Conservation (phyloP, 768 basidiomycete species). For the Crucibulum laeve region DNA sequence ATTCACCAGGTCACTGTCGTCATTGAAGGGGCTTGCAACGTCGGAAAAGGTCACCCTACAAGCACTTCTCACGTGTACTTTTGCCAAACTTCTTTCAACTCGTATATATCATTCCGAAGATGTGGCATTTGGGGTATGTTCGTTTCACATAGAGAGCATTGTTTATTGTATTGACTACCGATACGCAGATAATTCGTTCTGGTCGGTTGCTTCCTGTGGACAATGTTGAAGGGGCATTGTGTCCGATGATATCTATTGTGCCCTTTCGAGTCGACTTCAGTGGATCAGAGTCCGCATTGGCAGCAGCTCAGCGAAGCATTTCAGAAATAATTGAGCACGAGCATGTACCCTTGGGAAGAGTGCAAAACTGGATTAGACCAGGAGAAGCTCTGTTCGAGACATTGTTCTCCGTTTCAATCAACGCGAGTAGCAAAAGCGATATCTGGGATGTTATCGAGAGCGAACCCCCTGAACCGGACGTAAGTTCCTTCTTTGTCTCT, state of each 20-base stretch:
- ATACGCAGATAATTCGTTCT: constrained; percentile 26
- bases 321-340: constrained; percentile 25
- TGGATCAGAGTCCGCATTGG: constrained; percentile 10
- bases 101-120: constrained; percentile 20
- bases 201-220: constrained; percentile 27
- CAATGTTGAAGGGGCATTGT: constrained; percentile 20
- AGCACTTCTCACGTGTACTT: constrained; percentile 24
- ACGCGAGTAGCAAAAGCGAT: constrained; percentile 8
- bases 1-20: constrained; percentile 17
- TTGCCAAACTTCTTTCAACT: constrained; percentile 19
- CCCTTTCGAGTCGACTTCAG: constrained; percentile 22
- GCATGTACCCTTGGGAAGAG: constrained; percentile 24
- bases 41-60: constrained; percentile 25
- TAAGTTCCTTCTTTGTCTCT: constrained; percentile 10
- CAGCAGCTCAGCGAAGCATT: constrained; percentile 18
- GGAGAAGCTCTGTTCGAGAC: constrained; percentile 23
- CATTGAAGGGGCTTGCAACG: constrained; percentile 18
- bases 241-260: constrained; percentile 25
- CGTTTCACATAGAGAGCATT: neutral
- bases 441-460: constrained; percentile 23
- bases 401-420: constrained; percentile 26
- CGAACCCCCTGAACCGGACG: constrained; percentile 26
- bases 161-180: neutral
- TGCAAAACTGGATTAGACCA: constrained; percentile 28
- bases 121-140: constrained; percentile 27